Base-by-base conservation (phyloP, 306 rosid species). In the Vigna reflexopilosa region DNA sequence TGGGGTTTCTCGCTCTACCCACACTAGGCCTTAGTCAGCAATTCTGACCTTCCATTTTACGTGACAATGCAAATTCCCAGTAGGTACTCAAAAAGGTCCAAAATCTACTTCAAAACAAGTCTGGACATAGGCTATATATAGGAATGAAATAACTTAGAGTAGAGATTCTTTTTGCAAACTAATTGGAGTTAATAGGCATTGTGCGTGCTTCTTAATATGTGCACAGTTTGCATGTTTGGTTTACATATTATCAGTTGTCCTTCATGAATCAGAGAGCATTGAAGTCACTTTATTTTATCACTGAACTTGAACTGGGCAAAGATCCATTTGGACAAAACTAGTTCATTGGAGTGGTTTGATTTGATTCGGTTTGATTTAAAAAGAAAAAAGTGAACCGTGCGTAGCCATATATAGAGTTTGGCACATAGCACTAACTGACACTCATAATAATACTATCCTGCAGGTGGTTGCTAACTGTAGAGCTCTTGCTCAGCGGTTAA, bases 391-490 rank as follows among this genome's bases (percentile, higher is more conserved):
- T 20, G 14, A 19, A 55, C 61, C 30, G 9, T 3, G 30, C 6
- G 1, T 19, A 55, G 61, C 28, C 28, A 26, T 20, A 20, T 26
- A 19, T 63, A 58, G 17, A 58, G 17, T 69, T 16, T 55, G 68
- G 59, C 70, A 47, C 5, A 13, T 32, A 77, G 16, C 76, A 24
- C 75, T 79, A 66, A 77, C 2, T 2, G 28, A 79, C 38, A 24
- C 26, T 61, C 36, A 6, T 36, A 30, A 11, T 22, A 51, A 24
- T 55, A 30, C 69, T 52, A 30, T 85, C 78, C 9, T 82, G 73
- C 82, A 95, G 97, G 97, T 95, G 71, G 89, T 95, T 70, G 85
- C 98, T 66, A 95, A 92, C 86, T 89, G 95, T 52, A 82, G 93
- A 88, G 93, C 97, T 87, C 97, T 92, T 76, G 97, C 97, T 2